These are phyloP conservation scores for Peniophora sp. DNA, from an alignment of 1,284 basidiomycete genomes.

Conservation along the genomic window DNA sequence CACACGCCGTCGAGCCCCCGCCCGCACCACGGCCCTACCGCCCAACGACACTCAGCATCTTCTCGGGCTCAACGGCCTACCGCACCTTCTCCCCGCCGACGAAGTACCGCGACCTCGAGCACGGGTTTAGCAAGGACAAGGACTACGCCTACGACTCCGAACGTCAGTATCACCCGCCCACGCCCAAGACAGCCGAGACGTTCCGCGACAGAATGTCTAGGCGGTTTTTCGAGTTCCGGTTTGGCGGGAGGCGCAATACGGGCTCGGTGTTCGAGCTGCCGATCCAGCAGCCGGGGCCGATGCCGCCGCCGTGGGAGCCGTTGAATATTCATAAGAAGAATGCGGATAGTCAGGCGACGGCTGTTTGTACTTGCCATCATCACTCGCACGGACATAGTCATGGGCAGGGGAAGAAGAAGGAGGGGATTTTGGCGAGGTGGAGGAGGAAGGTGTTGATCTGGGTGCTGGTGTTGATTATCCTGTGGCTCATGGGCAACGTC, in stretches of 20 bases:
- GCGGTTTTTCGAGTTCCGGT: constrained; percentile 28
- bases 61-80: constrained; percentile 7
- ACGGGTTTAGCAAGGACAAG: background rate
- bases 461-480: constrained; percentile 29
- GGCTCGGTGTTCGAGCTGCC: constrained; percentile 11
- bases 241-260: constrained; percentile 19
- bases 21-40: background rate
- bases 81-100: constrained; percentile 6
- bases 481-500: constrained; percentile 34
- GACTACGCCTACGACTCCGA: constrained; percentile 1
- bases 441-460: constrained; percentile 21
- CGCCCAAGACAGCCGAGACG: constrained; percentile 5
- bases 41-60: constrained; percentile 3
- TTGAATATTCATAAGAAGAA: constrained; percentile 31
- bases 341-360: background rate
- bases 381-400: constrained; percentile 16
- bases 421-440: constrained; percentile 20
- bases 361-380: constrained; percentile 10
- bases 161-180: too few species aligned
- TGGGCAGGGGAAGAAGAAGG: constrained; percentile 10
- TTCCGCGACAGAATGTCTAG: constrained; percentile 27
- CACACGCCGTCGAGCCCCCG: background rate
- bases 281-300: constrained; percentile 18
- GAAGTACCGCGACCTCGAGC: constrained; percentile 20
- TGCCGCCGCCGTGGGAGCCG: constrained; percentile 27